phyloP scores from a whole-genome alignment of 345 rosid species.

The Jatropha curcas region DNA sequence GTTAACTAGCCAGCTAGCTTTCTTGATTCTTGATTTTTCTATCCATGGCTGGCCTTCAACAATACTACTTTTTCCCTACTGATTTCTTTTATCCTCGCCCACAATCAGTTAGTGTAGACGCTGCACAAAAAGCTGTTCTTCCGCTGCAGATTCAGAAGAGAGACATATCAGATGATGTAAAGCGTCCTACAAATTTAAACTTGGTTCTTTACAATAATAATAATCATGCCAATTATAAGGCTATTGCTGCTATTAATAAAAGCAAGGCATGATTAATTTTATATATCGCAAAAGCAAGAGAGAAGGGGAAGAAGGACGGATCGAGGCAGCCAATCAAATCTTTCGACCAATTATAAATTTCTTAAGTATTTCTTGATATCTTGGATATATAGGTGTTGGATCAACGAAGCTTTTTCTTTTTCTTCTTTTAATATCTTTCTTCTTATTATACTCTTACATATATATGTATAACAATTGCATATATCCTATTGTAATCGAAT shows the following conservation, averaged over 20 bases:
- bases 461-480: too few species aligned
- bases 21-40: not conserved
- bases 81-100: conserved; percentile 57
- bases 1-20: too few species aligned
- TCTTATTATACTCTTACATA: too few species aligned
- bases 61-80: conserved; percentile 50
- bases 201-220: conserved; percentile 1
- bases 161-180: conserved; percentile 3
- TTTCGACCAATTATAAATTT: not conserved
- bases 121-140: conserved; percentile 6
- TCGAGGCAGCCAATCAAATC: not conserved
- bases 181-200: not conserved
- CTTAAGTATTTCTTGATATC: not conserved
- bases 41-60: conserved; percentile 49
- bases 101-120: conserved; percentile 3
- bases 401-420: too few species aligned
- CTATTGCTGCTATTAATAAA: not conserved
- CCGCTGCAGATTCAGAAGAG: conserved; percentile 12
- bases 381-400: not conserved
- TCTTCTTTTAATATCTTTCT: too few species aligned
- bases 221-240: not conserved
- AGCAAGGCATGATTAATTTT: not conserved
- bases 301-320: not conserved
- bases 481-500: too few species aligned
- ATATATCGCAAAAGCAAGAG: not conserved